Conservation (phyloP, 495 filamentous ascomycete genomes). For the Astrothelium subdiscretum region DNA sequence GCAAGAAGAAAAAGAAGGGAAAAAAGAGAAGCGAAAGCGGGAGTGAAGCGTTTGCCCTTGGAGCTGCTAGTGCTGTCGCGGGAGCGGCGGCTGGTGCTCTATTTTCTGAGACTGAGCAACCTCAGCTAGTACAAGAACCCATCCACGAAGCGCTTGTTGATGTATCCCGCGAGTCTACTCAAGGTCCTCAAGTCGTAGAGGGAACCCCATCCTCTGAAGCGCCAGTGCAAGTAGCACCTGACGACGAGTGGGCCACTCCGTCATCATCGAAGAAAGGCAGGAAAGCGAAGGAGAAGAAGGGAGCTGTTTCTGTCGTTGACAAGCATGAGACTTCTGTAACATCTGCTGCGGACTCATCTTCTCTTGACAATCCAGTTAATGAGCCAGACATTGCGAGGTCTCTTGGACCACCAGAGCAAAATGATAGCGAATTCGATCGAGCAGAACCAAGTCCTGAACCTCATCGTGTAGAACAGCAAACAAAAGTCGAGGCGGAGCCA, state of each 20-base stretch:
- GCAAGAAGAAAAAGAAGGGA: constrained; percentile 33
- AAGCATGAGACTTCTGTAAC: constrained; percentile 10
- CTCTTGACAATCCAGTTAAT: background rate
- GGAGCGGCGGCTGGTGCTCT: background rate
- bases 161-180: constrained; percentile 7
- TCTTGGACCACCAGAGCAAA: background rate
- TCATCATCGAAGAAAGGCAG: constrained; percentile 33
- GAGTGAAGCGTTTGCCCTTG: background rate
- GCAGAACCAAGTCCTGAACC: background rate
- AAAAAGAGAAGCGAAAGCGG: constrained; percentile 2
- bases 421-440: background rate
- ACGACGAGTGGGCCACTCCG: constrained; percentile 13
- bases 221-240: constrained; percentile 4
- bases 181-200: constrained; percentile 14
- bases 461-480: background rate
- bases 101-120: constrained; percentile 4
- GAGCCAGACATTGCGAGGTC: background rate
- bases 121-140: background rate
- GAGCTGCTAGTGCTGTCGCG: background rate
- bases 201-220: background rate
- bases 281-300: constrained; percentile 19
- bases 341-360: constrained; percentile 9
- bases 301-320: background rate
- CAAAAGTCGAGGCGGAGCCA: background rate
- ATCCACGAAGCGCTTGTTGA: constrained; percentile 8